These are phyloP conservation scores for Kondoa malvinella DNA, from an alignment of 768 basidiomycete genomes.

Conservation along the genomic window DNA sequence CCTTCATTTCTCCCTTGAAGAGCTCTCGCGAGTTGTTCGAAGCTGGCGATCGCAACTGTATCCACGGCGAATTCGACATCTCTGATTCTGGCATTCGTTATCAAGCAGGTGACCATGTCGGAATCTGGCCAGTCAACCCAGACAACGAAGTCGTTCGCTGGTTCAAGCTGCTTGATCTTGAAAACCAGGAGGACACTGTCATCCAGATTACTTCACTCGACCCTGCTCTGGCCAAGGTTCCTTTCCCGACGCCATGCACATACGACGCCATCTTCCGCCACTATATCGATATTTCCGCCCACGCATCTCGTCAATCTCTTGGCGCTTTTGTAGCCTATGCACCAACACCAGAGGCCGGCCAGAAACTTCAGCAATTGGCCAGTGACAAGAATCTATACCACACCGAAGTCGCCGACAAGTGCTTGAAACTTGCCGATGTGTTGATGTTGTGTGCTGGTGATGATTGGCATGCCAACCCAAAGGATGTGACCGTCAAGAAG, in stretches of 20 bases:
- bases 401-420: slow-evolving; percentile 45
- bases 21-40: slow-evolving; percentile 68
- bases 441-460: slow-evolving; percentile 79
- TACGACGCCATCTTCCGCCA: slow-evolving; percentile 83
- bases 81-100: slow-evolving; percentile 95
- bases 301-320: slow-evolving; percentile 84
- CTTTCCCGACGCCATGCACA: slow-evolving; percentile 93
- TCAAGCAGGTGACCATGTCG: slow-evolving; percentile 95
- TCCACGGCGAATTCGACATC: slow-evolving; percentile 82
- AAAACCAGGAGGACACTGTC: slow-evolving; percentile 59
- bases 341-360: slow-evolving; percentile 59
- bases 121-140: slow-evolving; percentile 90
- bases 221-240: slow-evolving; percentile 91
- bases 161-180: slow-evolving; percentile 66
- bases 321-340: slow-evolving; percentile 74
- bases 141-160: slow-evolving; percentile 80
- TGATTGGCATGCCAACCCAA: slow-evolving; percentile 37
- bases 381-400: slow-evolving; percentile 76
- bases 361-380: slow-evolving; percentile 55
- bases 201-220: slow-evolving; percentile 94
- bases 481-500: slow-evolving; percentile 61
- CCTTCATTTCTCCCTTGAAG: slow-evolving; percentile 67
- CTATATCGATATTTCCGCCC: slow-evolving; percentile 91
- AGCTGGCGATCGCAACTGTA: slow-evolving; percentile 67
- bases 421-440: slow-evolving; percentile 82